Evolutionary conservation across 2,329 filamentous ascomycete genomes (phyloP).

Genomic region (Pestalotiopsis sp.): DNA sequence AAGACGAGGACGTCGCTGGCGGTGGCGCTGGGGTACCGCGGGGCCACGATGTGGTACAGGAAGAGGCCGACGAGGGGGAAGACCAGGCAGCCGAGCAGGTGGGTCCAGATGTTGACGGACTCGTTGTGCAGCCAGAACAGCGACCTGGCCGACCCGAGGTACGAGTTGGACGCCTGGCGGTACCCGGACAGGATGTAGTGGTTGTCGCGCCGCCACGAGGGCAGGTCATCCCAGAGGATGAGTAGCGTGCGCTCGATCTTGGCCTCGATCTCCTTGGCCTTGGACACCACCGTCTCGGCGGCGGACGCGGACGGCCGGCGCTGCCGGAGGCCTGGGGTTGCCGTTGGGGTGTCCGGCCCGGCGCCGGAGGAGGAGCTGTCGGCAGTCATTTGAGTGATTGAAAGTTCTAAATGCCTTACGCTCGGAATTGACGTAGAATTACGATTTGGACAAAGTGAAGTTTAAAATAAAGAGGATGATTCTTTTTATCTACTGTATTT

Average conservation of each 20-base stretch:
- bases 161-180: conserved; percentile 52
- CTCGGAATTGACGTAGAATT: neutral
- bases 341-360: conserved; percentile 13
- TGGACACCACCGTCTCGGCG: conserved; percentile 25
- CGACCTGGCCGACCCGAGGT: conserved; percentile 46
- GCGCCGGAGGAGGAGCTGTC: neutral
- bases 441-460: neutral
- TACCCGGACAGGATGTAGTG: conserved; percentile 57
- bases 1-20: conserved; percentile 71
- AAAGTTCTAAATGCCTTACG: neutral
- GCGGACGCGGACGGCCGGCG: conserved; percentile 25
- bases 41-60: conserved; percentile 60
- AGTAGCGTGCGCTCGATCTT: conserved; percentile 45
- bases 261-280: conserved; percentile 38
- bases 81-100: conserved; percentile 65
- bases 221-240: conserved; percentile 61
- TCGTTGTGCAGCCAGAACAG: conserved; percentile 62
- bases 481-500: neutral
- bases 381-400: neutral
- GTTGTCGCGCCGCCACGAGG: conserved; percentile 63
- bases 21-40: conserved; percentile 67
- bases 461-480: neutral
- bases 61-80: conserved; percentile 54
- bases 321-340: conserved; percentile 24
- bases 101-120: conserved; percentile 65